Conservation (phyloP, 148 eudicot genomes). For the Chenopodium suecicum region DNA sequence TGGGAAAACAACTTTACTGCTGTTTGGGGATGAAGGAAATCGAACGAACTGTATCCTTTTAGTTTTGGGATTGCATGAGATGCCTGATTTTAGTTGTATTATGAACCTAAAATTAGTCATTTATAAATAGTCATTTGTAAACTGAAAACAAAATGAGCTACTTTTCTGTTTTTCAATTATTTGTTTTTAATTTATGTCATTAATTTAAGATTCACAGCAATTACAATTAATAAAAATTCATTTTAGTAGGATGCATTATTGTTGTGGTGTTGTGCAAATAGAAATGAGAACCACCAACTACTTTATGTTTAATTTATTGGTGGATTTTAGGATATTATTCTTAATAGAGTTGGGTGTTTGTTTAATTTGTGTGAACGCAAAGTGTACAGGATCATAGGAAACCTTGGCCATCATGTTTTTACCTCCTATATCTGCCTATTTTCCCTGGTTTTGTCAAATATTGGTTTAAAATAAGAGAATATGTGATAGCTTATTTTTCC, state of each 20-base stretch:
- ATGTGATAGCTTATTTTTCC: background rate
- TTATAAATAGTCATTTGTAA: too few species aligned
- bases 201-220: too few species aligned
- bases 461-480: background rate
- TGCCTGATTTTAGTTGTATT: too few species aligned
- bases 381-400: background rate
- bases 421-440: background rate
- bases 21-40: too few species aligned
- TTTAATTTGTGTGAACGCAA: background rate
- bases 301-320: background rate
- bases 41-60: too few species aligned
- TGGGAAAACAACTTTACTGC: too few species aligned
- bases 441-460: background rate
- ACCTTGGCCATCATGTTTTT: background rate
- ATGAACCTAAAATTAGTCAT: too few species aligned
- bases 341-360: slow-evolving; percentile 1
- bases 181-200: too few species aligned
- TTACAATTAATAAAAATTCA: too few species aligned
- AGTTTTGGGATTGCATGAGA: too few species aligned
- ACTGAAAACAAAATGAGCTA: too few species aligned
- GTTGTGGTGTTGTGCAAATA: background rate
- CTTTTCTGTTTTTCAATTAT: too few species aligned
- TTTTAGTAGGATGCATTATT: background rate
- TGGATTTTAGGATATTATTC: background rate
- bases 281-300: background rate